Conservation (phyloP, 768 basidiomycete genomes). For the Phallus indusiatus region DNA sequence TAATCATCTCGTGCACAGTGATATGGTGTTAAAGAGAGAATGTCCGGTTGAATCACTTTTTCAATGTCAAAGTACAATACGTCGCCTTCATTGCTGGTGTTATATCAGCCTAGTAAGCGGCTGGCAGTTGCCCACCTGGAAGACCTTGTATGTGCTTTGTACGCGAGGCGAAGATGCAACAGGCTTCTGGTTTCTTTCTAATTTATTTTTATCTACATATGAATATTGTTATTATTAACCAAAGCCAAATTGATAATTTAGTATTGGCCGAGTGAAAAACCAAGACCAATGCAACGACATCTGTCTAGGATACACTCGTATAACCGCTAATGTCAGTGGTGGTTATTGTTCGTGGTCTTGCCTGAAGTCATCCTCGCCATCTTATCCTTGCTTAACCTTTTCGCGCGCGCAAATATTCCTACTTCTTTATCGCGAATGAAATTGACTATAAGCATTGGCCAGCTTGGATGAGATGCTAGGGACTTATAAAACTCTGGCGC, state of each 20-base stretch:
- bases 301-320: no score
- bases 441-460: slow-evolving; percentile 91
- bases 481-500: slow-evolving; percentile 90
- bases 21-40: slow-evolving; percentile 85
- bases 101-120: slow-evolving; percentile 22
- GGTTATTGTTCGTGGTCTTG: not conserved
- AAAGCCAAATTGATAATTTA: no score
- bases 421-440: slow-evolving; percentile 89
- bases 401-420: slow-evolving; percentile 82
- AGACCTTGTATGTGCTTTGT: no score
- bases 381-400: slow-evolving; percentile 43
- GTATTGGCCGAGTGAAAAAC: no score
- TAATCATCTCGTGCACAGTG: slow-evolving; percentile 97
- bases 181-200: no score
- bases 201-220: no score
- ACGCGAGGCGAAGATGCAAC: no score
- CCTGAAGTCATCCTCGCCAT: not conserved
- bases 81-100: slow-evolving; percentile 19
- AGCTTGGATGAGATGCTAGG: slow-evolving; percentile 79
- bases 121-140: no score
- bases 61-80: slow-evolving; percentile 78
- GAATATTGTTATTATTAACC: no score
- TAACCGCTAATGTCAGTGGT: not conserved
- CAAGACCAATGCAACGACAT: no score
- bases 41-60: slow-evolving; percentile 83